Evolutionary conservation across 345 rosid genomes (phyloP).

Genomic region (Euphorbia peplus): DNA sequence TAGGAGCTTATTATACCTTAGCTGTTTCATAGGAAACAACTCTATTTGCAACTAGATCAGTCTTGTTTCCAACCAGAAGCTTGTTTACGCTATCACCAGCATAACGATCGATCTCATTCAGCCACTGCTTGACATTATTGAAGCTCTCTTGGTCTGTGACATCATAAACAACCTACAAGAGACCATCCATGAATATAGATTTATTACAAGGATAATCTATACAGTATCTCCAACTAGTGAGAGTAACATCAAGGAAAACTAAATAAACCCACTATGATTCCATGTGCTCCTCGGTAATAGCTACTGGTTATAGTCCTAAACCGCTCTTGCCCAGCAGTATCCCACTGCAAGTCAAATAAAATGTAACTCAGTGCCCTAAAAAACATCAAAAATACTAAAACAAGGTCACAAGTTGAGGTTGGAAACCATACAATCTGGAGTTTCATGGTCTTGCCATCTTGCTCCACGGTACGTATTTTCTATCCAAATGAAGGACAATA

Average conservation of each 20-base stretch:
- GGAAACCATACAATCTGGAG: slow-evolving; percentile 28
- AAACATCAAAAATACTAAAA: not conserved
- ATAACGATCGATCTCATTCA: slow-evolving; percentile 72
- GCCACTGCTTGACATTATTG: slow-evolving; percentile 73
- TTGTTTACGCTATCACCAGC: slow-evolving; percentile 76
- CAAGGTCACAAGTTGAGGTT: not conserved
- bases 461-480: slow-evolving; percentile 39
- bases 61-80: slow-evolving; percentile 78
- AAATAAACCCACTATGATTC: slow-evolving; percentile 24
- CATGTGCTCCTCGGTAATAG: slow-evolving; percentile 36
- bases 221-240: not conserved
- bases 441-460: slow-evolving; percentile 34
- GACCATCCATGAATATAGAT: slow-evolving; percentile 1
- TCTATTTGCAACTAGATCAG: slow-evolving; percentile 61
- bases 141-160: slow-evolving; percentile 80
- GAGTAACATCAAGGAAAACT: not conserved
- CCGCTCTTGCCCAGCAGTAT: slow-evolving; percentile 36
- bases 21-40: slow-evolving; percentile 68
- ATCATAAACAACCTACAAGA: slow-evolving; percentile 64
- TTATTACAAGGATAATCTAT: not conserved
- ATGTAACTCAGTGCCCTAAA: not conserved
- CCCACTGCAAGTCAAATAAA: slow-evolving; percentile 27
- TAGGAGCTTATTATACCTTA: slow-evolving; percentile 38
- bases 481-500: not conserved
- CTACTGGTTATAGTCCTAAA: slow-evolving; percentile 37